These are phyloP conservation scores for Pythium periplocum DNA, from an alignment of 352 stramenopile species.

Conservation along the genomic window DNA sequence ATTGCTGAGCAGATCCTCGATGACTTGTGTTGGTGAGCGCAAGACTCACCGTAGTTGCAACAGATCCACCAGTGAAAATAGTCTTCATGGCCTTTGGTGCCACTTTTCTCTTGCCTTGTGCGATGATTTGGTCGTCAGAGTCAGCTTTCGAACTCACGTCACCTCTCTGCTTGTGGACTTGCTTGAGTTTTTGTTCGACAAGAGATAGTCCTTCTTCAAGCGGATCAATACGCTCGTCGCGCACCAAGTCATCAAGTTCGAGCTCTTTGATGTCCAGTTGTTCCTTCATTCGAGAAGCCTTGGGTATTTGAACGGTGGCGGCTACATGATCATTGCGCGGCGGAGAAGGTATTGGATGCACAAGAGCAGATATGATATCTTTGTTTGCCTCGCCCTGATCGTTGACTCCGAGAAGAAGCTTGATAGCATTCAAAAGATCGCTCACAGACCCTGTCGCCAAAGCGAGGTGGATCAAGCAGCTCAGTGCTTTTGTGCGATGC, in stretches of 20 bases:
- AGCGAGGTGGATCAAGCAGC: background rate
- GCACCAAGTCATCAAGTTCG: constrained; percentile 6
- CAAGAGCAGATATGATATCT: too few relatives aligned
- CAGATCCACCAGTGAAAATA: constrained; percentile 3
- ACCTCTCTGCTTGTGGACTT: constrained; percentile 20
- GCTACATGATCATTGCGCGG: too few relatives aligned
- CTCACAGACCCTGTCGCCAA: background rate
- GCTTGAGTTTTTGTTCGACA: constrained; percentile 17
- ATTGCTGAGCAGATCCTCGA: background rate
- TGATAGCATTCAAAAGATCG: background rate
- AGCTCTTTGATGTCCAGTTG: background rate
- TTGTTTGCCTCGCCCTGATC: too few relatives aligned
- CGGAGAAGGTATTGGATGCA: too few relatives aligned
- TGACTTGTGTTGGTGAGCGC: background rate
- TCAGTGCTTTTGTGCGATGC: background rate
- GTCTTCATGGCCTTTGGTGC: constrained; percentile 8
- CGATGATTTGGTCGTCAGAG: constrained; percentile 10
- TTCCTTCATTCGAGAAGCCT: too few relatives aligned
- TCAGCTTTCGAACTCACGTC: constrained; percentile 9
- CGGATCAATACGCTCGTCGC: constrained; percentile 14
- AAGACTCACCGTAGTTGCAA: constrained; percentile 1
- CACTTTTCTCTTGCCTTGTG: constrained; percentile 11
- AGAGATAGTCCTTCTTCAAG: background rate
- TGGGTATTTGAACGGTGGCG: too few relatives aligned
- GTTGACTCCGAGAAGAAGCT: background rate